Evolutionary conservation across 345 rosid genomes (phyloP).

Genomic region (Populus euphratica): DNA sequence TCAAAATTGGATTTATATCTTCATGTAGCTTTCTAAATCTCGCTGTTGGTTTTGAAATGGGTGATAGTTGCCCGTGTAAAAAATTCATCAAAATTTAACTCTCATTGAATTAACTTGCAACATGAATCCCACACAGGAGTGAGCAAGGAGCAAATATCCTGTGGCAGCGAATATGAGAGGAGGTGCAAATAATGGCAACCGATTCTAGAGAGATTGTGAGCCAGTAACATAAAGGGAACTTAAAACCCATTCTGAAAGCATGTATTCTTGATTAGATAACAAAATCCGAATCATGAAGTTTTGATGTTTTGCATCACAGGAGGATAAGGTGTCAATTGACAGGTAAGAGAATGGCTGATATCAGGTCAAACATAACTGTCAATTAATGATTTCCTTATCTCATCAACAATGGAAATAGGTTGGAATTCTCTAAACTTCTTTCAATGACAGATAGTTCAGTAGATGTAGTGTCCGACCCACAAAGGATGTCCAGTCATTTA

Average conservation of each 20-base stretch:
- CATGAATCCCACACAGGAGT: no score
- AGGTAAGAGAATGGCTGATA: neutral
- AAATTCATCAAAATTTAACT: no score
- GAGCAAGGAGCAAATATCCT: neutral
- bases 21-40: no score
- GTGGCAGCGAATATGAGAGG: no score
- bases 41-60: no score
- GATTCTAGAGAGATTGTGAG: neutral
- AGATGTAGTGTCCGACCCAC: constrained; percentile 92
- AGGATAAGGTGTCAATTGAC: neutral
- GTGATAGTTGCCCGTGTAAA: no score
- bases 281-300: neutral
- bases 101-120: no score
- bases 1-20: no score
- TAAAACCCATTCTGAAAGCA: neutral
- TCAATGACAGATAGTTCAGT: constrained; percentile 84
- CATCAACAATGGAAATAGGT: constrained; percentile 72
- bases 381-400: constrained; percentile 90
- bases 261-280: neutral
- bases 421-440: constrained; percentile 87
- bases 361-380: constrained; percentile 56
- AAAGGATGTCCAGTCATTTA: constrained; percentile 89
- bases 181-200: neutral
- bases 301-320: neutral
- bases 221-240: neutral